These are phyloP conservation scores for Annulohypoxylon stygium DNA, from an alignment of 495 filamentous ascomycete species.

Conservation along the genomic window DNA sequence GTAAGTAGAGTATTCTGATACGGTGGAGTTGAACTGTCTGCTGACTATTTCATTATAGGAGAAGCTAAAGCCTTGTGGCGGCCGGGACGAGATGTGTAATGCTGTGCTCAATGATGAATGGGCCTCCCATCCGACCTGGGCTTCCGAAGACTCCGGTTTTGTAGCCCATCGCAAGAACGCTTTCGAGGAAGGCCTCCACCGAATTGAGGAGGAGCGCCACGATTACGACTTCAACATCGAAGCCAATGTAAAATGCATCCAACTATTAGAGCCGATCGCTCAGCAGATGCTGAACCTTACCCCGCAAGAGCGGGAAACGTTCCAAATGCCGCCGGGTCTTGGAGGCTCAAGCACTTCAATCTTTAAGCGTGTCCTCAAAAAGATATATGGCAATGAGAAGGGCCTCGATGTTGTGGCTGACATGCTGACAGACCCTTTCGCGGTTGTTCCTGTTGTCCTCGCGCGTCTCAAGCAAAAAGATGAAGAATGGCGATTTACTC, in stretches of 20 bases:
- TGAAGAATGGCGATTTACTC: constrained; percentile 95
- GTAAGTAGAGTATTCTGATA: constrained; percentile 53
- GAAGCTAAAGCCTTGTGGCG: constrained; percentile 86
- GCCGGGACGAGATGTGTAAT: constrained; percentile 92
- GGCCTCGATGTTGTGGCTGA: constrained; percentile 84
- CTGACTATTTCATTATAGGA: constrained; percentile 62
- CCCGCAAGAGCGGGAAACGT: constrained; percentile 75
- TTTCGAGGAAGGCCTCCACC: constrained; percentile 91
- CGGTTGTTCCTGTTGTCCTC: constrained; percentile 87
- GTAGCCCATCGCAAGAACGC: constrained; percentile 97
- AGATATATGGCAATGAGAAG: constrained; percentile 91
- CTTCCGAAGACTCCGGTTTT: constrained; percentile 97
- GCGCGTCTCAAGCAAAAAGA: constrained; percentile 91
- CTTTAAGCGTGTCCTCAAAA: constrained; percentile 96
- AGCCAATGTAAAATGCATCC: constrained; percentile 90
- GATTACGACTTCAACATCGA: constrained; percentile 99
- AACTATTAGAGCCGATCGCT: constrained; percentile 92
- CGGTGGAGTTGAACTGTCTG: constrained; percentile 1
- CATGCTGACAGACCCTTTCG: constrained; percentile 83
- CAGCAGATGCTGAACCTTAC: constrained; percentile 84
- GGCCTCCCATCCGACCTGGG: constrained; percentile 99
- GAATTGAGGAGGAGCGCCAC: constrained; percentile 97
- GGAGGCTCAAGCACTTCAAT: constrained; percentile 96
- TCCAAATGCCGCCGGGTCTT: constrained; percentile 82
- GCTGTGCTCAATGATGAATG: constrained; percentile 96